These are phyloP conservation scores for Botrytis medusae DNA, from an alignment of 2,329 filamentous ascomycete genomes.

Conservation along the genomic window DNA sequence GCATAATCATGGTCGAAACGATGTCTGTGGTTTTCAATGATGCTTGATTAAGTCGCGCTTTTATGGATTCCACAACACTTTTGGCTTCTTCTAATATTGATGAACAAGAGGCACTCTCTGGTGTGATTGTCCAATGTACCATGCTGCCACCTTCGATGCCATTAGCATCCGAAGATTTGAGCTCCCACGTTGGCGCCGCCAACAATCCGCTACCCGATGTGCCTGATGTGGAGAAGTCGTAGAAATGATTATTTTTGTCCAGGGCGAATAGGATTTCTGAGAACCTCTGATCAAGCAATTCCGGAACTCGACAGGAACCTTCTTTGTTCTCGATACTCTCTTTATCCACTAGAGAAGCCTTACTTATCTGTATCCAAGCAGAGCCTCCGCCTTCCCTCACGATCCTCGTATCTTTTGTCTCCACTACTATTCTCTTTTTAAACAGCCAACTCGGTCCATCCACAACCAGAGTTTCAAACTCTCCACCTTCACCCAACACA, in stretches of 20 bases:
- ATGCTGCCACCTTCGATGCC: slow-evolving; percentile 1
- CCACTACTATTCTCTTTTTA: slow-evolving; percentile 66
- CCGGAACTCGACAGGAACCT: slow-evolving; percentile 55
- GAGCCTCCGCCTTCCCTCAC: slow-evolving; percentile 73
- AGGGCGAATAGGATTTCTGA: slow-evolving; percentile 27
- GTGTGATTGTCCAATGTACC: slow-evolving; percentile 30
- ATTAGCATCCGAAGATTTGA: neutral
- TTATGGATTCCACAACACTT: slow-evolving; percentile 50
- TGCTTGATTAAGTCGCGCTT: slow-evolving; percentile 42
- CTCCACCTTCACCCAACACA: slow-evolving; percentile 86
- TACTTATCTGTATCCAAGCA: slow-evolving; percentile 65
- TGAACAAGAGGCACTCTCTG: neutral
- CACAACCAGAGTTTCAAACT: slow-evolving; percentile 90
- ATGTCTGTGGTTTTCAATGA: slow-evolving; percentile 46
- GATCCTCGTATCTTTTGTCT: slow-evolving; percentile 51
- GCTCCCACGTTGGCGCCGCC: neutral
- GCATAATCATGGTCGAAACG: slow-evolving; percentile 62
- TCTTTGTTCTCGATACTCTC: slow-evolving; percentile 43
- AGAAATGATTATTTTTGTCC: neutral
- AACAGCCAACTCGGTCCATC: slow-evolving; percentile 75
- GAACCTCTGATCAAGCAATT: slow-evolving; percentile 66
- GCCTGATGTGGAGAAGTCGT: neutral
- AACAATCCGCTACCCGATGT: neutral
- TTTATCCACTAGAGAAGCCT: slow-evolving; percentile 49
- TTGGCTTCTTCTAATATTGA: slow-evolving; percentile 50